Conservation (phyloP, 2,329 filamentous ascomycete genomes). For the Apiospora phragmitis region DNA sequence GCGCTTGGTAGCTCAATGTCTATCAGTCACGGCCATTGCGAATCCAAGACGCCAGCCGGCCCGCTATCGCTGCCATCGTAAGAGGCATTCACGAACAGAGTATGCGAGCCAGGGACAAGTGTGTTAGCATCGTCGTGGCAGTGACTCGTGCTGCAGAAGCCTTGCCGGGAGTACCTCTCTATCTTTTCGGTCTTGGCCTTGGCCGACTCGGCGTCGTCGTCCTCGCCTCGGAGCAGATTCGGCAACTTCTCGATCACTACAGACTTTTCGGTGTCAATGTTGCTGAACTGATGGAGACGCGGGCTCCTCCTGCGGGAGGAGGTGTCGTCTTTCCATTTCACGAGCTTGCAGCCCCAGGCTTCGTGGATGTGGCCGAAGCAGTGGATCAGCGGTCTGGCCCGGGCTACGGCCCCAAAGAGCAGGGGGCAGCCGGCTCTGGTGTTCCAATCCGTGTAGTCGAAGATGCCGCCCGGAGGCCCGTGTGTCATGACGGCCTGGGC, state of each 20-base stretch:
- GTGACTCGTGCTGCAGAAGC: slow-evolving; percentile 40
- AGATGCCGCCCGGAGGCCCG: background rate
- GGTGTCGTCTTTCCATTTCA: slow-evolving; percentile 37
- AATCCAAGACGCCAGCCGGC: no score
- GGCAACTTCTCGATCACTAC: slow-evolving; percentile 35
- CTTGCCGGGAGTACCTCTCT: slow-evolving; percentile 21
- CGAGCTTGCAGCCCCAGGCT: slow-evolving; percentile 56
- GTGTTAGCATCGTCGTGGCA: slow-evolving; percentile 34
- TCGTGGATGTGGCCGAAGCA: slow-evolving; percentile 64
- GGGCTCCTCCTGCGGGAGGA: no score
- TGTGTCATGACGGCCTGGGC: background rate
- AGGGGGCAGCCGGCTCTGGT: background rate
- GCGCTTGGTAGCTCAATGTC: background rate
- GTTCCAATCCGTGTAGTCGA: background rate
- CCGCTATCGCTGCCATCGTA: background rate
- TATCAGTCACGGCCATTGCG: background rate
- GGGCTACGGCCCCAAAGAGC: slow-evolving; percentile 36
- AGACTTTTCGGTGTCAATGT: slow-evolving; percentile 44
- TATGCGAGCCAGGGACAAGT: slow-evolving; percentile 45
- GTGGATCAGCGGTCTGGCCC: slow-evolving; percentile 46
- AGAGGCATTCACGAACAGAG: slow-evolving; percentile 47
- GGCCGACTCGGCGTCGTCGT: slow-evolving; percentile 19
- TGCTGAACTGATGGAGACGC: slow-evolving; percentile 39
- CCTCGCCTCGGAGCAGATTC: slow-evolving; percentile 23
- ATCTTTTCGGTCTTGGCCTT: slow-evolving; percentile 20